Evolutionary conservation across 169 alveolate genomes (phyloP).

Genomic region (Amoebophrya sp.): DNA sequence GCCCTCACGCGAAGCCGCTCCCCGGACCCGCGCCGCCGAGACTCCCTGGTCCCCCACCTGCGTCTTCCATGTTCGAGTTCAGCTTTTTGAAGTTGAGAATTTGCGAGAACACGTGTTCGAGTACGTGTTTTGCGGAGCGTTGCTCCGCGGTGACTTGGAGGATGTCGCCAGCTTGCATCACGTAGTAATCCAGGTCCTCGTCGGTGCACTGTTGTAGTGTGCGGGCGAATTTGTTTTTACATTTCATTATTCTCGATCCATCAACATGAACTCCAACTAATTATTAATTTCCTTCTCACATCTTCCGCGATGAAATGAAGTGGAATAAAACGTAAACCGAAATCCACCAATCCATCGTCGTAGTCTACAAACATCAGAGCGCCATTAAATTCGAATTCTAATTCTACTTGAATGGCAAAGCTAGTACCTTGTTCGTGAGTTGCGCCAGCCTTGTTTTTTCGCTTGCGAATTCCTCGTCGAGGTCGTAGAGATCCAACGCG

Average conservation of each 20-base stretch:
- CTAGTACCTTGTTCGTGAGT: background rate
- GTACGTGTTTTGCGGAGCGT: background rate
- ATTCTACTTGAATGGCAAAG: background rate
- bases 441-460: background rate
- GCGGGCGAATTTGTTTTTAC: background rate
- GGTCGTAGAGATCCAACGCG: background rate
- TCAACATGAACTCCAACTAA: background rate
- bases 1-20: no score
- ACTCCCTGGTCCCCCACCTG: no score
- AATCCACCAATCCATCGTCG: no score
- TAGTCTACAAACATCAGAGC: background rate
- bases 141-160: background rate
- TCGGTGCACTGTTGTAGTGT: slow-evolving; percentile 4
- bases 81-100: background rate
- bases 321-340: no score
- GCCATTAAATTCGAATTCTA: no score
- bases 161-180: background rate
- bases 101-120: background rate
- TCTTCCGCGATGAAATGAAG: background rate
- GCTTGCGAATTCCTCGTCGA: background rate
- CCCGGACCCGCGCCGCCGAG: no score
- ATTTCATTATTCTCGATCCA: background rate
- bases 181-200: background rate
- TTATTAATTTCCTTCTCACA: background rate
- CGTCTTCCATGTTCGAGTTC: no score